These are phyloP conservation scores for Bipolaris sorokiniana DNA, from an alignment of 2,329 filamentous ascomycete genomes.

Conservation along the genomic window DNA sequence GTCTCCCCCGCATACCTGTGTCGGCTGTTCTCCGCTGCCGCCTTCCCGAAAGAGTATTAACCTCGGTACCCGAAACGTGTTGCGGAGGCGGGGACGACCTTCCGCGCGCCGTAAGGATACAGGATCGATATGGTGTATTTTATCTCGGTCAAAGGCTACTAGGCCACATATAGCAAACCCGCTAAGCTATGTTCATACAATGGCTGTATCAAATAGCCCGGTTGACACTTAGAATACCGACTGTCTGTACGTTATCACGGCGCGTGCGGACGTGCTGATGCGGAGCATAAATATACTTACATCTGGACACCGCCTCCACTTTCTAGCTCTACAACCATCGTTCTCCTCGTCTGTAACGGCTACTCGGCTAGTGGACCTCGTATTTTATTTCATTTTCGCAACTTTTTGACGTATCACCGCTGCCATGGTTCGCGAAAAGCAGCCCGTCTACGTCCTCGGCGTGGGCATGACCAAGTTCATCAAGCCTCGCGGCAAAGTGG, in stretches of 20 bases:
- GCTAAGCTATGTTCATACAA: no score
- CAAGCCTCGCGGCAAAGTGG: constrained; percentile 91
- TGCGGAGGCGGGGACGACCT: constrained; percentile 27
- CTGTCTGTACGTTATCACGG: constrained; percentile 20
- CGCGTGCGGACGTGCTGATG: constrained; percentile 4
- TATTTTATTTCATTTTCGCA: not conserved
- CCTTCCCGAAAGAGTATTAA: constrained; percentile 22
- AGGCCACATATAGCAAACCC: no score
- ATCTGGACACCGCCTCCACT: not conserved
- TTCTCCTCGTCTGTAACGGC: constrained; percentile 3
- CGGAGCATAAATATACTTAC: not conserved
- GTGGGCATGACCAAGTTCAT: constrained; percentile 99
- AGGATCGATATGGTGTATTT: no score
- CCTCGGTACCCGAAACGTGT: constrained; percentile 31
- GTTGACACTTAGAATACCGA: no score
- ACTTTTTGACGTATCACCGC: constrained; percentile 10
- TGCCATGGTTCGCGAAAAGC: constrained; percentile 59
- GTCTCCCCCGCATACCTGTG: not conserved
- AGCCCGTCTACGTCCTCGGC: constrained; percentile 83
- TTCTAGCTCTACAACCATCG: not conserved
- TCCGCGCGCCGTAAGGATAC: constrained; percentile 3
- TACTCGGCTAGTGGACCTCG: constrained; percentile 4
- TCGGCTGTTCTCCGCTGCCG: constrained; percentile 9
- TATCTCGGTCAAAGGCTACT: no score
- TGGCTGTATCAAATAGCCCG: no score